A percentile compares a stretch with the other conserved stretches of the same genome.
phyloP scores from a whole-genome alignment of 495 filamentous ascomycete genomes.

The Penicillium soppii region DNA sequence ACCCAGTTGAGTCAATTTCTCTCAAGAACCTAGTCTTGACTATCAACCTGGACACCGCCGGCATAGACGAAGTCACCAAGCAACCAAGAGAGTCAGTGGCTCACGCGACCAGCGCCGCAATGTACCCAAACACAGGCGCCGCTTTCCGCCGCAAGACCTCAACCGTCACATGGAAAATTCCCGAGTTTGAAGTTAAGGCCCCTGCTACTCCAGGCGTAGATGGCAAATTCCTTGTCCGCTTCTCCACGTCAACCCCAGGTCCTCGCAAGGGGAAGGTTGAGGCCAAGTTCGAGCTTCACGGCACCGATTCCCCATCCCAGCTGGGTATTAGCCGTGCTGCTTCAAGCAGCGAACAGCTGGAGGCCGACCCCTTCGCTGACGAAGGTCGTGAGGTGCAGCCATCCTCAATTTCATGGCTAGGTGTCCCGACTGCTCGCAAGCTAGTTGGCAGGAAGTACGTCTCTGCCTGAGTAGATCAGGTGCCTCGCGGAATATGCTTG shows the following conservation, averaged over 20 bases:
- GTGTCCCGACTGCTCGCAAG: conserved; percentile 69
- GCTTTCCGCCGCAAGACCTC: conserved; percentile 84
- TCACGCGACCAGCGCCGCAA: conserved; percentile 44
- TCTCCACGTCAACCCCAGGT: conserved; percentile 71
- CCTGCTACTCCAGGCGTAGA: conserved; percentile 30
- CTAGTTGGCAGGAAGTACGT: conserved; percentile 77
- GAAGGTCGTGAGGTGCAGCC: conserved; percentile 42
- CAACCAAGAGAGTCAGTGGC: conserved; percentile 41
- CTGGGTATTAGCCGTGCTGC: conserved; percentile 57
- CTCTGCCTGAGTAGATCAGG: conserved; percentile 22
- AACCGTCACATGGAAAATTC: conserved; percentile 85
- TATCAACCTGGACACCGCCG: conserved; percentile 65
- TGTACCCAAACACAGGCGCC: conserved; percentile 49
- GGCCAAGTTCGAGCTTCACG: conserved; percentile 74
- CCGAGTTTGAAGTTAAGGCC: conserved; percentile 65
- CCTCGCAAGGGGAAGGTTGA: conserved; percentile 76
- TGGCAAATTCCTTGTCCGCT: conserved; percentile 76
- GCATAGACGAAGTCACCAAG: conserved; percentile 41
- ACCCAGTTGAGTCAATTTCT: conserved; percentile 50
- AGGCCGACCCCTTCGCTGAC: conserved; percentile 68
- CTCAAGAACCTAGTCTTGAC: conserved; percentile 81
- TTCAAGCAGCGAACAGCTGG: conserved; percentile 28
- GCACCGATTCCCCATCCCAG: conserved; percentile 54
- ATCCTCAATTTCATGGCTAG: conserved; percentile 62
- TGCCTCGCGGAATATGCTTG: background rate